Evolutionary conservation across 2,329 filamentous ascomycete genomes (phyloP).

Genomic region (Ophiostoma ulmi): DNA sequence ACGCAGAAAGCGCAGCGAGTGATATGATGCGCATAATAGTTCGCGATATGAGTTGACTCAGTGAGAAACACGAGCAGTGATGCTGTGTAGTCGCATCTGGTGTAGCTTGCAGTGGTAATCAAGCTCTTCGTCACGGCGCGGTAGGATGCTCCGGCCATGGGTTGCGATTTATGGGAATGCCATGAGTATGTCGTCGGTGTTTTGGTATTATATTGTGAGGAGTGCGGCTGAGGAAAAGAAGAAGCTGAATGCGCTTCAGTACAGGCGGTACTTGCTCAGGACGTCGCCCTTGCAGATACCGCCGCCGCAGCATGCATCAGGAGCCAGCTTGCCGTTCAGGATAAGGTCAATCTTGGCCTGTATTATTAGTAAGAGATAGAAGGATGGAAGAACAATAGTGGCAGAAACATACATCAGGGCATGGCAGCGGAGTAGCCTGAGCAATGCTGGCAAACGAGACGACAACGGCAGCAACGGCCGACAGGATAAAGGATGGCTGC

Average conservation of each 20-base stretch:
- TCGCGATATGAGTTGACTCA: not conserved
- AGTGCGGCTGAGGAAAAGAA: not conserved
- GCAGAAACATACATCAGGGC: constrained; percentile 36
- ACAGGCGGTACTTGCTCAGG: constrained; percentile 34
- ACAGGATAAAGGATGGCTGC: constrained; percentile 30
- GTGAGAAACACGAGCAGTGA: not conserved
- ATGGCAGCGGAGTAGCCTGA: constrained; percentile 37
- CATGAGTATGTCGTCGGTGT: not conserved
- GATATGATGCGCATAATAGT: not conserved
- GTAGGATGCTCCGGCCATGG: not conserved
- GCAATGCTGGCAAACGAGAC: constrained; percentile 31
- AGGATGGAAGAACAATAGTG: not conserved
- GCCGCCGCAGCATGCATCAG: constrained; percentile 52
- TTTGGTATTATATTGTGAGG: not conserved
- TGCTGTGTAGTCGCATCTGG: not conserved
- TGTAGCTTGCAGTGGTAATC: not conserved
- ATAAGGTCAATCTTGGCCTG: constrained; percentile 41
- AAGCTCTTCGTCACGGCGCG: not conserved
- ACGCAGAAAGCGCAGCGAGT: not conserved
- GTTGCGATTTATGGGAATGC: not conserved
- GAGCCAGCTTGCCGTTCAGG: constrained; percentile 43
- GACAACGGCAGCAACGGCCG: constrained; percentile 26
- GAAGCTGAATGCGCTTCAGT: not conserved
- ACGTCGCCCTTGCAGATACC: constrained; percentile 49
- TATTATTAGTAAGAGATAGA: constrained; percentile 1